A percentile compares a stretch with the other conserved stretches of the same genome.
phyloP scores from a whole-genome alignment of 2,329 filamentous ascomycete genomes.

The Epichloe scottii region DNA sequence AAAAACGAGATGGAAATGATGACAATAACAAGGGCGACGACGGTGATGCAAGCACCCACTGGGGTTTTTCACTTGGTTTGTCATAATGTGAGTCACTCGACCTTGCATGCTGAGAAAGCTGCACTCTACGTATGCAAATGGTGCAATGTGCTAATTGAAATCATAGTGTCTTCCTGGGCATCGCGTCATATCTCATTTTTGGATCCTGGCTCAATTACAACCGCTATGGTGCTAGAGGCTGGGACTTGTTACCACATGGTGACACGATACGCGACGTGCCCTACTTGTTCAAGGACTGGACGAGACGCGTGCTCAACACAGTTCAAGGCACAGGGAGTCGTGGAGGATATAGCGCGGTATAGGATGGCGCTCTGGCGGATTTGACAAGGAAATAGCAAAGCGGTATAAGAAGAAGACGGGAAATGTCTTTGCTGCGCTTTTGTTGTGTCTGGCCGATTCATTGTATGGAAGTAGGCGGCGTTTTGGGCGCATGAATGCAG shows the following conservation, averaged over 20 bases:
- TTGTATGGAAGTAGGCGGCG: constrained; percentile 8
- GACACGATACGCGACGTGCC: constrained; percentile 87
- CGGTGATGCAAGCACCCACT: constrained; percentile 41
- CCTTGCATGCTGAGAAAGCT: not conserved
- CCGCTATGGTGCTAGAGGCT: constrained; percentile 85
- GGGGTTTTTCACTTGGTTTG: constrained; percentile 99
- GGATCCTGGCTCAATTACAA: constrained; percentile 99
- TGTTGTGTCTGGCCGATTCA: not conserved
- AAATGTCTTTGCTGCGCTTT: not conserved
- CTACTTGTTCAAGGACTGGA: constrained; percentile 84
- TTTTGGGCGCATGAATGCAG: constrained; percentile 14
- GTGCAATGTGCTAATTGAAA: not conserved
- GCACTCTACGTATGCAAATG: too few relatives aligned
- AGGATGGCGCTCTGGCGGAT: constrained; percentile 13
- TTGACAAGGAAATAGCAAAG: not conserved
- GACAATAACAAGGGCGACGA: constrained; percentile 30
- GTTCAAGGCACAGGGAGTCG: constrained; percentile 73
- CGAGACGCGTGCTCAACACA: constrained; percentile 65
- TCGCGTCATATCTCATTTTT: constrained; percentile 88
- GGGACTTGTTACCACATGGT: constrained; percentile 86
- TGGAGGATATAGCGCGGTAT: constrained; percentile 92
- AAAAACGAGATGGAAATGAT: constrained; percentile 34
- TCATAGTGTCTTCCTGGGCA: constrained; percentile 65
- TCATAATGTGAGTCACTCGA: constrained; percentile 64
- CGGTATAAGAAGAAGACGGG: not conserved